A percentile compares a stretch with the other conserved stretches of the same genome.
phyloP scores from a whole-genome alignment of 108 stramenopile genomes.

The Aurantiochytrium sp. region DNA sequence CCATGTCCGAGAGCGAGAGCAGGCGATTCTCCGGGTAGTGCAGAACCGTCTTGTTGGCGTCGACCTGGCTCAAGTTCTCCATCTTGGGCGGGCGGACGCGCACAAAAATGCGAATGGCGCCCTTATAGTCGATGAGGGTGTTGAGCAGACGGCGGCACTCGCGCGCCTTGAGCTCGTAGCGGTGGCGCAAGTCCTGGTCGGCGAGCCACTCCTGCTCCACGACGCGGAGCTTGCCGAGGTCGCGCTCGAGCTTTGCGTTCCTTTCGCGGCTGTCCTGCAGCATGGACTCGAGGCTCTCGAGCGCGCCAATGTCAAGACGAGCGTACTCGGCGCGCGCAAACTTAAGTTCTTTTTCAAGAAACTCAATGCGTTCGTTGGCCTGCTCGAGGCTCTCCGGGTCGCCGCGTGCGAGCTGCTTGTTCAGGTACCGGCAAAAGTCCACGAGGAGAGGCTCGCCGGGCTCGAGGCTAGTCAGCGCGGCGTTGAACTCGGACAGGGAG shows the following conservation, averaged over 20 bases:
- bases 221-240: background rate
- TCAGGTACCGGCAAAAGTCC: background rate
- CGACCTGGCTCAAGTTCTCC: background rate
- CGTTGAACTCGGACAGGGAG: background rate
- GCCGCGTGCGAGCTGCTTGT: background rate
- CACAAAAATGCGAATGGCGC: conserved; percentile 78
- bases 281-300: background rate
- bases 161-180: background rate
- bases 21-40: background rate
- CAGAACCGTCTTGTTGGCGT: background rate
- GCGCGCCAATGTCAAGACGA: conserved; percentile 3
- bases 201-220: conserved; percentile 4
- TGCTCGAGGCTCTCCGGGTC: background rate
- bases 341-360: conserved; percentile 7
- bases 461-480: background rate
- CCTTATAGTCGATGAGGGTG: conserved; percentile 70
- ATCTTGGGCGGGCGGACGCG: conserved; percentile 63
- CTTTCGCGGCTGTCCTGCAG: background rate
- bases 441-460: background rate
- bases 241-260: background rate
- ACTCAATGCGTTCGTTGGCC: background rate
- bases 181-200: background rate
- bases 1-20: background rate
- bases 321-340: conserved; percentile 7
- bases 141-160: conserved; percentile 60